Percentiles rank a stretch among this genome's conserved stretches.
These are phyloP conservation scores for Schizothecium vesticola DNA, from an alignment of 495 filamentous ascomycete genomes.

Conservation along the genomic window DNA sequence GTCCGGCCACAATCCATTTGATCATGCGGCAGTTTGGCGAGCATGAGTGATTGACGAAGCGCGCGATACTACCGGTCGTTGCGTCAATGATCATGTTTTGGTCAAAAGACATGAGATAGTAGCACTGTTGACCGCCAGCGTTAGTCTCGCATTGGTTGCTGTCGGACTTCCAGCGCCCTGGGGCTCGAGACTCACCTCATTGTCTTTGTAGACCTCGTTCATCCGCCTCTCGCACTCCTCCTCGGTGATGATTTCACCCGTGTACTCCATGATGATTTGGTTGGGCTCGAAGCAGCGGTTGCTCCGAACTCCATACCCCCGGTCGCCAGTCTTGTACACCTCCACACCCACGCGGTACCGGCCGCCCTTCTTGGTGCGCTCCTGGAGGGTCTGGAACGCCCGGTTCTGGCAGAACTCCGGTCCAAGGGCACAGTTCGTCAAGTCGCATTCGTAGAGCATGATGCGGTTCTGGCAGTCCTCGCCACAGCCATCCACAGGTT, in stretches of 20 bases:
- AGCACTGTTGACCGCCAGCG: conserved; percentile 55
- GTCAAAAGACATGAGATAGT: conserved; percentile 97
- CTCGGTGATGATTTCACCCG: conserved; percentile 93
- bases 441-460: conserved; percentile 96
- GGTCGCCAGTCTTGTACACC: conserved; percentile 81
- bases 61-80: conserved; percentile 88
- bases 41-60: conserved; percentile 98
- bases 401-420: conserved; percentile 72
- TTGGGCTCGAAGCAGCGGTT: conserved; percentile 82
- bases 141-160: neutral
- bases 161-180: conserved; percentile 14
- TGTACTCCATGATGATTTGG: conserved; percentile 97
- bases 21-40: conserved; percentile 96
- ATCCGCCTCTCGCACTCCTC: conserved; percentile 89
- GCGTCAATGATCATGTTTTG: conserved; percentile 99
- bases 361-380: conserved; percentile 68
- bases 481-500: conserved; percentile 69
- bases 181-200: conserved; percentile 58
- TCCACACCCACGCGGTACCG: conserved; percentile 90
- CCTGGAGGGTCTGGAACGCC: conserved; percentile 72
- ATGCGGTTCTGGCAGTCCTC: conserved; percentile 88
- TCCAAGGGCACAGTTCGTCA: conserved; percentile 76
- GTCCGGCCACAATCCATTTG: conserved; percentile 93
- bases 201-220: conserved; percentile 86
- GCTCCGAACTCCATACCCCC: conserved; percentile 85